phyloP scores from a whole-genome alignment of 31 red algal genomes.

The Bonnemaisonia californica region DNA sequence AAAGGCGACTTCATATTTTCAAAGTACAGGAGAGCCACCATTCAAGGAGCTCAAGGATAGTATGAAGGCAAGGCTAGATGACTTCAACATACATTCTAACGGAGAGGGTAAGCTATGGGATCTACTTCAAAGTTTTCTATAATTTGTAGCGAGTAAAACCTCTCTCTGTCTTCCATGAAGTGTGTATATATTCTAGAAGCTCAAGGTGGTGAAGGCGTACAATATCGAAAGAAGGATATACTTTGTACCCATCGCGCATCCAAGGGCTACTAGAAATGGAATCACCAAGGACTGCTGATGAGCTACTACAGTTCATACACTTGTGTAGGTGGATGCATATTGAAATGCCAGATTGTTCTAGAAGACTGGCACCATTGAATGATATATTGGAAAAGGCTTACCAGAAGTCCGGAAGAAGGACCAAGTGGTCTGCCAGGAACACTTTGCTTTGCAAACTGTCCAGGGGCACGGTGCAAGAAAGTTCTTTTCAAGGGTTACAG shows the following conservation, averaged over 20 bases:
- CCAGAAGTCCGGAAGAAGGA: background rate
- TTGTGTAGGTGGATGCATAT: background rate
- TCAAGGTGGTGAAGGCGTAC: slow-evolving; percentile 22
- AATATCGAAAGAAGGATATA: slow-evolving; percentile 12
- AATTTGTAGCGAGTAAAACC: background rate
- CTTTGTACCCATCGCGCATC: background rate
- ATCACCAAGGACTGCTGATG: background rate
- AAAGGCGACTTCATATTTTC: slow-evolving; percentile 11
- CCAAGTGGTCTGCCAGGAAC: background rate
- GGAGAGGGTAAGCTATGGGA: background rate
- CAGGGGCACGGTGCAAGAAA: slow-evolving; percentile 9
- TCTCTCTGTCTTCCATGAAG: slow-evolving; percentile 13
- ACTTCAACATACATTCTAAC: slow-evolving; percentile 18
- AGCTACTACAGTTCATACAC: background rate
- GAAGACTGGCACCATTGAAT: background rate
- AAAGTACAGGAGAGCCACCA: background rate
- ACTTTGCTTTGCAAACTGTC: slow-evolving; percentile 6
- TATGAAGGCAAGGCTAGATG: slow-evolving; percentile 41
- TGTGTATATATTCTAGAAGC: slow-evolving; percentile 3
- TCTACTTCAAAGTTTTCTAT: background rate
- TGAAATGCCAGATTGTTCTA: background rate
- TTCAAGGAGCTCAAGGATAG: background rate
- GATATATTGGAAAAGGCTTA: background rate
- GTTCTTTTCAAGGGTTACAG: slow-evolving; percentile 22
- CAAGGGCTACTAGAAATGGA: background rate